phyloP scores from a whole-genome alignment of 2,329 filamentous ascomycete species.

The Stagonosporopsis tanaceti region DNA sequence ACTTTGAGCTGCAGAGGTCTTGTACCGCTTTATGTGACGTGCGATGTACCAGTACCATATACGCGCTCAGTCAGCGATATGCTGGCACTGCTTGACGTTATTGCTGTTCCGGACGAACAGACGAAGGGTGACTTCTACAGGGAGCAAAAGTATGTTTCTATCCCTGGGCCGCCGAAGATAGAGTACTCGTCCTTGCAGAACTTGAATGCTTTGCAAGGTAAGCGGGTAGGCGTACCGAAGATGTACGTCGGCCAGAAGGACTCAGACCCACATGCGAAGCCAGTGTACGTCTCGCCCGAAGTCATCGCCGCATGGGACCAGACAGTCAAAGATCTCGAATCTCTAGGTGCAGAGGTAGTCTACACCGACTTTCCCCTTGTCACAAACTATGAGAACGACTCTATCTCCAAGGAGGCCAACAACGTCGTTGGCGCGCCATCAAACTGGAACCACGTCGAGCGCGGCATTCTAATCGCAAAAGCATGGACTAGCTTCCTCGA shows the following conservation, averaged over 20 bases:
- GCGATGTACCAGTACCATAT: slow-evolving; percentile 64
- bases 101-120: slow-evolving; percentile 55
- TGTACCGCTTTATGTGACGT: slow-evolving; percentile 65
- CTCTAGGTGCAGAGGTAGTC: slow-evolving; percentile 53
- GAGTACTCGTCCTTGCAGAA: slow-evolving; percentile 47
- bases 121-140: slow-evolving; percentile 63
- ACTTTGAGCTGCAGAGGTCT: slow-evolving; percentile 61
- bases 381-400: slow-evolving; percentile 56
- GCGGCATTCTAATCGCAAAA: slow-evolving; percentile 59
- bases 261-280: slow-evolving; percentile 43
- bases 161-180: slow-evolving; percentile 51
- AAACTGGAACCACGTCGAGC: slow-evolving; percentile 58
- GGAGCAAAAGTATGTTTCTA: slow-evolving; percentile 56
- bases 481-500: slow-evolving; percentile 62
- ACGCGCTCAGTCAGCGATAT: slow-evolving; percentile 61
- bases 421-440: slow-evolving; percentile 54
- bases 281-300: slow-evolving; percentile 46
- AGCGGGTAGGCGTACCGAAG: slow-evolving; percentile 59
- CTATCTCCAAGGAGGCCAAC: slow-evolving; percentile 45
- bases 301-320: slow-evolving; percentile 50
- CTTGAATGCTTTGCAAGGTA: slow-evolving; percentile 50
- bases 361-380: slow-evolving; percentile 58
- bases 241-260: slow-evolving; percentile 59
- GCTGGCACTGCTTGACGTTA: slow-evolving; percentile 58
- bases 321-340: slow-evolving; percentile 49